Evolutionary conservation across 148 eudicot species (phyloP).

Genomic region (Dianthus caryophyllus): DNA sequence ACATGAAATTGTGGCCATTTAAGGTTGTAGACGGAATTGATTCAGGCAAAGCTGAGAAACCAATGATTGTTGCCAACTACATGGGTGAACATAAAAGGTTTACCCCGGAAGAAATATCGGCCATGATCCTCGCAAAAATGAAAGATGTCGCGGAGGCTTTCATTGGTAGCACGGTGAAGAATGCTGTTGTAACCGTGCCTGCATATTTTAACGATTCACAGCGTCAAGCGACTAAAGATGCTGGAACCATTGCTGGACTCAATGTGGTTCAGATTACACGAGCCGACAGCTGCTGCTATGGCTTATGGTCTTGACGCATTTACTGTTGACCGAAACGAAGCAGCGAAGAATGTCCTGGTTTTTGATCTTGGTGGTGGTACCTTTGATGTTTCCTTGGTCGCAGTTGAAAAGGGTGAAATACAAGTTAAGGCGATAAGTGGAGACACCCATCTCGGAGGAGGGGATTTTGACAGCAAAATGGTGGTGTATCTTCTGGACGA

Average conservation of each 20-base stretch:
- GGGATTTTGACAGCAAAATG: constrained; percentile 18
- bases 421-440: constrained; percentile 9
- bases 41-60: neutral
- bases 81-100: neutral
- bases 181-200: no score
- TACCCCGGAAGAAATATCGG: neutral
- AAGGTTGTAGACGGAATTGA: neutral
- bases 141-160: no score
- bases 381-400: constrained; percentile 17
- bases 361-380: constrained; percentile 6
- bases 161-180: no score
- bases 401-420: neutral
- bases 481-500: constrained; percentile 15
- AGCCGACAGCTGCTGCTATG: neutral
- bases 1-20: neutral
- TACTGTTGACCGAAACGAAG: no score
- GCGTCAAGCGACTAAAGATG: no score
- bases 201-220: no score
- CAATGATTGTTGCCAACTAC: neutral
- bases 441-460: constrained; percentile 16
- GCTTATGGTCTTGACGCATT: constrained; percentile 12
- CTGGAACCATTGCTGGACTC: no score
- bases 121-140: neutral
- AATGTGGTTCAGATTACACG: neutral
- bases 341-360: neutral